phyloP scores from a whole-genome alignment of 2,329 filamentous ascomycete genomes.

The Sporothrix variecibatus region DNA sequence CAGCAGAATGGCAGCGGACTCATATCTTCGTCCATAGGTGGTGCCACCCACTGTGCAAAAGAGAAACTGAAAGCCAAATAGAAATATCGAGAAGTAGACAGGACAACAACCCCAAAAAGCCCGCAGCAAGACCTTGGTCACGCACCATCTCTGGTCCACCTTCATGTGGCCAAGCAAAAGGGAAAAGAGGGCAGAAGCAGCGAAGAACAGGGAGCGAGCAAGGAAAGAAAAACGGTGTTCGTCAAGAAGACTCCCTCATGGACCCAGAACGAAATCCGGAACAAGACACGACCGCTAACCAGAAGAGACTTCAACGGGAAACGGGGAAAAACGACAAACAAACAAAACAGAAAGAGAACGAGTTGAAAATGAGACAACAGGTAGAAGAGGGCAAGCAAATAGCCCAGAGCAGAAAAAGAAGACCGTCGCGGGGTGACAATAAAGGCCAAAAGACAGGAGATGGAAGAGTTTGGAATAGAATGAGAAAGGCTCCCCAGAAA shows the following conservation, averaged over 20 bases:
- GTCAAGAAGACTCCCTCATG: slow-evolving; percentile 27
- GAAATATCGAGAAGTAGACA: slow-evolving; percentile 25
- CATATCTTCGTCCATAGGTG: slow-evolving; percentile 78
- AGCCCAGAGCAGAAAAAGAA: neutral
- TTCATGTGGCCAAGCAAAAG: slow-evolving; percentile 15
- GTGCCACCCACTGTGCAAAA: slow-evolving; percentile 20
- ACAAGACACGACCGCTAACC: neutral
- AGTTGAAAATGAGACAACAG: slow-evolving; percentile 13
- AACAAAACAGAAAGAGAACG: slow-evolving; percentile 1
- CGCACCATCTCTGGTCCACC: slow-evolving; percentile 12
- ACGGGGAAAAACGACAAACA: neutral
- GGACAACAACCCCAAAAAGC: slow-evolving; percentile 27
- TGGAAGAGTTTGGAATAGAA: slow-evolving; percentile 22
- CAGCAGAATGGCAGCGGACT: slow-evolving; percentile 63
- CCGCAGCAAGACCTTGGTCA: slow-evolving; percentile 31
- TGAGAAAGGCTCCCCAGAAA: slow-evolving; percentile 19
- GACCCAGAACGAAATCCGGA: slow-evolving; percentile 1
- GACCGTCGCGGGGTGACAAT: neutral
- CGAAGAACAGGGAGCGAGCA: slow-evolving; percentile 1
- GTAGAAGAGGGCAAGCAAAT: neutral
- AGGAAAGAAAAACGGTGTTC: slow-evolving; percentile 16
- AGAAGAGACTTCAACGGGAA: slow-evolving; percentile 19
- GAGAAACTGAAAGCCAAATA: slow-evolving; percentile 38
- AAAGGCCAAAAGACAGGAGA: neutral
- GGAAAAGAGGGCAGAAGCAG: neutral